These are phyloP conservation scores for Cyclospora cayetanensis DNA, from an alignment of 169 alveolate species.

Conservation along the genomic window DNA sequence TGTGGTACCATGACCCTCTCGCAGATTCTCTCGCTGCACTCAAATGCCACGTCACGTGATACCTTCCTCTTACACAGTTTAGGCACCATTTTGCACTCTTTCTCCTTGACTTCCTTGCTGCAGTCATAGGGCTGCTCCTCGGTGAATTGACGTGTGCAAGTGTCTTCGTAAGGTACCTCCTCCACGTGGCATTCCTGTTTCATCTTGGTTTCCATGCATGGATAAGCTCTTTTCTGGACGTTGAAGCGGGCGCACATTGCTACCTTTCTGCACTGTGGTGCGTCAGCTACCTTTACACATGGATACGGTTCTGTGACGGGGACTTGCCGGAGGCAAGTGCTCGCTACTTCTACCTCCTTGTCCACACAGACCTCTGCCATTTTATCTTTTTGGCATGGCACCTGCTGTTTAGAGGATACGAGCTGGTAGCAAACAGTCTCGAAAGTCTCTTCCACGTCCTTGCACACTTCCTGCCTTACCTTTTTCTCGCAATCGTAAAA, in stretches of 20 bases:
- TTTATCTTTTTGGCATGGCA: slow-evolving; percentile 61
- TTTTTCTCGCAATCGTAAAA: slow-evolving; percentile 67
- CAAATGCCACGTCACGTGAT: slow-evolving; percentile 65
- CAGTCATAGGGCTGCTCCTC: slow-evolving; percentile 63
- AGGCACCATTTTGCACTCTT: slow-evolving; percentile 64
- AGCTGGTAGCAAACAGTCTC: slow-evolving; percentile 58
- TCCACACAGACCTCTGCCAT: slow-evolving; percentile 59
- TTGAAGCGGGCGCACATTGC: slow-evolving; percentile 62
- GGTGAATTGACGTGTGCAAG: slow-evolving; percentile 63
- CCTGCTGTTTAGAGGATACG: slow-evolving; percentile 50
- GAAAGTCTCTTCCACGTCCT: slow-evolving; percentile 58
- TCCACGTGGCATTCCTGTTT: slow-evolving; percentile 61
- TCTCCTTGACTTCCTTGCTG: slow-evolving; percentile 62
- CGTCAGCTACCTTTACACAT: slow-evolving; percentile 47
- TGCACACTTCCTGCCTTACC: slow-evolving; percentile 62
- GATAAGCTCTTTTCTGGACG: slow-evolving; percentile 58
- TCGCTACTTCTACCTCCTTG: slow-evolving; percentile 64
- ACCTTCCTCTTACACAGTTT: slow-evolving; percentile 58
- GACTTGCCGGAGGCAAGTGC: slow-evolving; percentile 65
- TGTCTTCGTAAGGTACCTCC: slow-evolving; percentile 68
- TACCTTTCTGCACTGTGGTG: slow-evolving; percentile 30
- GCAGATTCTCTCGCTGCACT: slow-evolving; percentile 68
- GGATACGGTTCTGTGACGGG: slow-evolving; percentile 64
- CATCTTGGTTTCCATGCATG: slow-evolving; percentile 69
- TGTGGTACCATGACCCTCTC: slow-evolving; percentile 60